phyloP scores from a whole-genome alignment of 352 stramenopile genomes.

The Phytophthora fragariae region DNA sequence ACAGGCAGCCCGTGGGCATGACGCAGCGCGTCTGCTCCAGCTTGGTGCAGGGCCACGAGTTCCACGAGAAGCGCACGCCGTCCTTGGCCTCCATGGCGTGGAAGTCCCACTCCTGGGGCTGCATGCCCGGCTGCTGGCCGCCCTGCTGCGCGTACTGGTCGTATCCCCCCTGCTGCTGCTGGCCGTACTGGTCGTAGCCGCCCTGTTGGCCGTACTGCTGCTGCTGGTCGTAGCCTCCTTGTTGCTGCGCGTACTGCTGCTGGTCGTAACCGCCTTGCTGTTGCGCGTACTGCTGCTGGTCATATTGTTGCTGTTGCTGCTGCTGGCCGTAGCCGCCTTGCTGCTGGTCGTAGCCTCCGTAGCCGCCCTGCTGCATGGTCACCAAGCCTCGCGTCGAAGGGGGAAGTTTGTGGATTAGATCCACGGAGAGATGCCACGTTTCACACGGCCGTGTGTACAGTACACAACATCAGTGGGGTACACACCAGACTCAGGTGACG shows the following conservation, averaged over 20 bases:
- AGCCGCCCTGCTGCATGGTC: slow-evolving; percentile 62
- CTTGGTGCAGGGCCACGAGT: slow-evolving; percentile 97
- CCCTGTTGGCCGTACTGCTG: slow-evolving; percentile 38
- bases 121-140: slow-evolving; percentile 59
- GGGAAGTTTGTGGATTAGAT: slow-evolving; percentile 28
- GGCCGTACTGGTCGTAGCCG: slow-evolving; percentile 46
- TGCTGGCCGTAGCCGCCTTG: slow-evolving; percentile 51
- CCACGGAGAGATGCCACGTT: slow-evolving; percentile 23
- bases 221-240: slow-evolving; percentile 45
- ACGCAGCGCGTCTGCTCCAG: slow-evolving; percentile 98
- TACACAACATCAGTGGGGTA: not conserved
- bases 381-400: slow-evolving; percentile 1
- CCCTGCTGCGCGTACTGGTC: slow-evolving; percentile 65
- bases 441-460: not conserved
- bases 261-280: slow-evolving; percentile 52
- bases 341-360: slow-evolving; percentile 52
- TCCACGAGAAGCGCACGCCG: slow-evolving; percentile 98
- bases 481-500: slow-evolving; percentile 8
- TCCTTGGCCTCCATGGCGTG: slow-evolving; percentile 89
- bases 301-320: slow-evolving; percentile 34
- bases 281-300: slow-evolving; percentile 46
- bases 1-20: slow-evolving; percentile 94
- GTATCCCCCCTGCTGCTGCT: slow-evolving; percentile 48
- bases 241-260: slow-evolving; percentile 48
- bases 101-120: slow-evolving; percentile 89